Conservation (phyloP, 192 early-diverging fungal genomes). For the Umbelopsis sp. region DNA sequence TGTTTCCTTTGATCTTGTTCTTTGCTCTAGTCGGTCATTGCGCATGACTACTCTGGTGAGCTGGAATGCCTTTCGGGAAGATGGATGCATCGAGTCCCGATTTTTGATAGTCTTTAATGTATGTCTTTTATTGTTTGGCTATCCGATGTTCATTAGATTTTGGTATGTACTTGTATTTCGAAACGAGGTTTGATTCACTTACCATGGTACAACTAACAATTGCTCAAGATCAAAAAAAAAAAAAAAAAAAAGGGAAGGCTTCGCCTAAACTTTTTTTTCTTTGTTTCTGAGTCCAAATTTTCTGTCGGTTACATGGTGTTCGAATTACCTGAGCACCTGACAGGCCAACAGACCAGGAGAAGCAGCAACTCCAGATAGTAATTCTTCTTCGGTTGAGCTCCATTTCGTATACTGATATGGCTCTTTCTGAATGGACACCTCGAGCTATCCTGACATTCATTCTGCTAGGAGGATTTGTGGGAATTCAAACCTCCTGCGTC, state of each 20-base stretch:
- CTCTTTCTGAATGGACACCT: conserved; percentile 1
- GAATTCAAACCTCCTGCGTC: conserved; percentile 27
- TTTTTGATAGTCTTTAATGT: conserved; percentile 63
- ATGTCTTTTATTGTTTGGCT: conserved; percentile 56
- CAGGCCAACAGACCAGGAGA: not conserved
- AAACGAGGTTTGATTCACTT: not conserved
- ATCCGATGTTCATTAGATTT: not conserved
- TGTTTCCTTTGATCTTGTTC: conserved; percentile 29
- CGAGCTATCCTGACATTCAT: not conserved
- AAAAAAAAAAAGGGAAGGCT: not conserved
- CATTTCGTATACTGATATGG: not conserved
- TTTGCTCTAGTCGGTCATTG: conserved; percentile 49
- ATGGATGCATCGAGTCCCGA: conserved; percentile 54
- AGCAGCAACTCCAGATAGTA: not conserved
- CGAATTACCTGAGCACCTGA: not conserved
- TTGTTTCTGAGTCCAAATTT: not conserved
- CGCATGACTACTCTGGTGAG: conserved; percentile 49
- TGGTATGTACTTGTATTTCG: not conserved
- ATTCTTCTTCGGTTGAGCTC: not conserved
- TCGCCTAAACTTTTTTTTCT: not conserved
- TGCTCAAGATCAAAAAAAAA: not conserved
- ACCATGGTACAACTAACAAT: not conserved
- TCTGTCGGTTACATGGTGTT: not conserved
- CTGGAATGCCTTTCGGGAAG: conserved; percentile 57
- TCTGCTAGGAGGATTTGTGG: not conserved